phyloP scores from a whole-genome alignment of 805 yeast genomes.

The Metschnikowia lochheadii region DNA sequence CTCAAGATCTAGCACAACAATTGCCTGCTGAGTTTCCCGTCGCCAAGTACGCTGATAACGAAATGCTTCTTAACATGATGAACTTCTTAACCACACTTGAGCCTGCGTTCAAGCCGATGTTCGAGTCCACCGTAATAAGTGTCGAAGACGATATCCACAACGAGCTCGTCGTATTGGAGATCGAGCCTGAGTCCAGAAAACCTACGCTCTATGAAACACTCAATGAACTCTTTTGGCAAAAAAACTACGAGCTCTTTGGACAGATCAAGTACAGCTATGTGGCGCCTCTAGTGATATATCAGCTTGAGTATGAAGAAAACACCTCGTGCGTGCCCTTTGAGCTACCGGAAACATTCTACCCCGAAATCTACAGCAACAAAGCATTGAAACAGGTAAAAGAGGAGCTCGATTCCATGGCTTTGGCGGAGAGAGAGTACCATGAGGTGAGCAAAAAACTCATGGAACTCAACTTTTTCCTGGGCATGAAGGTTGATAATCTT shows the following conservation, averaged over 20 bases:
- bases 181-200: constrained; percentile 29
- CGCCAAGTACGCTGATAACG: constrained; percentile 20
- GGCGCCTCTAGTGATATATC: constrained; percentile 31
- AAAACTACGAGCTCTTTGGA: constrained; percentile 26
- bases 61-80: constrained; percentile 17
- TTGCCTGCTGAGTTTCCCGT: constrained; percentile 20
- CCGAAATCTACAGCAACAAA: constrained; percentile 29
- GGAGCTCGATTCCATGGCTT: constrained; percentile 19
- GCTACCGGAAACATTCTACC: constrained; percentile 31
- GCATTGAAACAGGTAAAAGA: constrained; percentile 17
- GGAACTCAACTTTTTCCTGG: constrained; percentile 36
- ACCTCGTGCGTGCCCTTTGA: constrained; percentile 19
- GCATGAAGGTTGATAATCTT: constrained; percentile 30
- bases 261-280: constrained; percentile 24
- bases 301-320: constrained; percentile 26
- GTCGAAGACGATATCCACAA: constrained; percentile 22
- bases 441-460: constrained; percentile 25
- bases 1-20: constrained; percentile 14
- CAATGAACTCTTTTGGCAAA: constrained; percentile 36
- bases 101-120: constrained; percentile 15
- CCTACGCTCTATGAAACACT: constrained; percentile 29
- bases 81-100: constrained; percentile 15
- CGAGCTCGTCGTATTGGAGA: constrained; percentile 27
- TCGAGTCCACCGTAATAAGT: constrained; percentile 28
- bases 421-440: constrained; percentile 18